Evolutionary conservation across 768 basidiomycete genomes (phyloP), one percentile per base, ranked within the genome.

Genomic region (Russula vinacea): DNA sequence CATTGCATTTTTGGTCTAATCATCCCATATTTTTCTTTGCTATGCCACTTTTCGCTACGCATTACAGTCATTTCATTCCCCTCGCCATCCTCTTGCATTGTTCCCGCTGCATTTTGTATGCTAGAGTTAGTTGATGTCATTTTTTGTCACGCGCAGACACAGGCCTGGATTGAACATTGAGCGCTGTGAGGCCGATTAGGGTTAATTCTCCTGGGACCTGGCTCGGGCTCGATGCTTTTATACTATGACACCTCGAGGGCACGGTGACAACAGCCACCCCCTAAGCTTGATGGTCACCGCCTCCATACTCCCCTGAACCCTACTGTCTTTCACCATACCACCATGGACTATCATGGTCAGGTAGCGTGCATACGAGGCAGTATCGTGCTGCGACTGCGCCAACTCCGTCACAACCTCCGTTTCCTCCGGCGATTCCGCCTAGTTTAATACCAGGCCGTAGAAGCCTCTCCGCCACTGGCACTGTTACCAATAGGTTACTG

Each of bases 101-200:
- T 59, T 39, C 24, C 26, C 39, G 39, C 50, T 47, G 64, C 64
- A 65, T 33, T 65, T 60, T 65, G 64, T 65, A 65, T 57, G 64
- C 64, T 65, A 65, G 64, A 61, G 55, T 65, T 65, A 61, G 44
- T 57, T 22, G 52, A 65, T 49, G 55, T 61, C 64, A 65, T 58
- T 56, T n/a, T 56, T 24, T 24, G 26, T 29, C 29, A 17, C 22
- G 32, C 39, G 26, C 24, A 29, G 29, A 29, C 29, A 29, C 29
- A 29, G 29, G 22, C 5, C 8, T 54, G 51, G n/a, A 37, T 22
- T 32, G 40, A 29, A 32, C n/a, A 4, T n/a, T 32, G 55, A 35
- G 39, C 62, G 61, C 44, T 54, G 16, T 35, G n/a, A 47, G n/a
- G 24, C 57, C 14, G n/a, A 64, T 64, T 53, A 58, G 56, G 62